phyloP scores from a whole-genome alignment of 1,139 yeast species.

The Yarrowia galli region DNA sequence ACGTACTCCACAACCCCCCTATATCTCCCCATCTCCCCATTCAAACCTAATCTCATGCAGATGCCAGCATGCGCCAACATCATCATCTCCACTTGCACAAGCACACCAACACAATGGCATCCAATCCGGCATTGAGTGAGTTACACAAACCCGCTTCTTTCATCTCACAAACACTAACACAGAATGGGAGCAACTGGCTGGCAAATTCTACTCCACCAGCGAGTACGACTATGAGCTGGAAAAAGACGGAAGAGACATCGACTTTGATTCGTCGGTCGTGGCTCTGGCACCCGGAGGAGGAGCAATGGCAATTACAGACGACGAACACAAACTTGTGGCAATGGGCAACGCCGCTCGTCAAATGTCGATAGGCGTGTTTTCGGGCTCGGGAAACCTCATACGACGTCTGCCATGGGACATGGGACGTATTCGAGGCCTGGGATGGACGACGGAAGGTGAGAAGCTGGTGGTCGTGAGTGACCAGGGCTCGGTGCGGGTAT shows the following conservation, averaged over 20 bases:
- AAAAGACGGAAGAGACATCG: constrained; percentile 44
- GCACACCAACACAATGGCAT: constrained; percentile 12
- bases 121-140: constrained; percentile 36
- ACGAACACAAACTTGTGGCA: constrained; percentile 45
- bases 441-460: constrained; percentile 61
- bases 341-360: constrained; percentile 46
- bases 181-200: constrained; percentile 52
- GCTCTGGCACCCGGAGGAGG: constrained; percentile 58
- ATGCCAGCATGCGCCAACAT: constrained; percentile 23
- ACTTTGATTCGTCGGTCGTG: constrained; percentile 50
- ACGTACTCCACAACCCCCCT: not conserved
- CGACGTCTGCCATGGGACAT: constrained; percentile 60
- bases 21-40: not conserved
- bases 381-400: constrained; percentile 61
- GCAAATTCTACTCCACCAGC: constrained; percentile 49
- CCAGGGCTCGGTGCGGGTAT: constrained; percentile 68
- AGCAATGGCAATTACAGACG: constrained; percentile 53
- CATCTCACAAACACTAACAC: not conserved
- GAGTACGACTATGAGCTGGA: constrained; percentile 52
- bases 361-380: constrained; percentile 56
- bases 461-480: constrained; percentile 67
- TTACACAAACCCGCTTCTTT: not conserved
- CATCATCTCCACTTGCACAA: not conserved
- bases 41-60: constrained; percentile 22
- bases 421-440: constrained; percentile 64